phyloP scores from a whole-genome alignment of 805 yeast genomes.

The Candida schatavii region DNA sequence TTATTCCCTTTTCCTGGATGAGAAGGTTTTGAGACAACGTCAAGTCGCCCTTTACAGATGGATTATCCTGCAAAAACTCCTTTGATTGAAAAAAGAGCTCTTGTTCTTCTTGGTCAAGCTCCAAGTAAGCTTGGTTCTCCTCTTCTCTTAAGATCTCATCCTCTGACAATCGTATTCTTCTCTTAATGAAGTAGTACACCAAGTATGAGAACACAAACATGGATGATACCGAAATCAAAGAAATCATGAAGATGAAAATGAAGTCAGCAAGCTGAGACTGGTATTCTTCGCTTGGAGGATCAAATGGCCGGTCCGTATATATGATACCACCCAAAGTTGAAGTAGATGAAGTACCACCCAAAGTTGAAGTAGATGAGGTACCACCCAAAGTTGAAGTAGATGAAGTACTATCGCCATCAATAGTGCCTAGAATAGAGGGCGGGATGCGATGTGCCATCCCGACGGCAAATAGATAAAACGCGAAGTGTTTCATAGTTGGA shows the following conservation, averaged over 20 bases:
- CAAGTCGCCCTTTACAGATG: slow-evolving; percentile 41
- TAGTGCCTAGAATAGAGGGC: not conserved
- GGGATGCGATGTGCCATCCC: not conserved
- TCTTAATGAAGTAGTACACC: slow-evolving; percentile 8
- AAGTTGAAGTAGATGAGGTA: too few relatives aligned
- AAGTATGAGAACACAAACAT: slow-evolving; percentile 3
- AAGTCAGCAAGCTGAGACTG: not conserved
- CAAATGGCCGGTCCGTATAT: too few relatives aligned
- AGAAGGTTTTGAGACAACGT: slow-evolving; percentile 56
- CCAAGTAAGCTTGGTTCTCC: slow-evolving; percentile 53
- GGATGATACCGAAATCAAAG: not conserved
- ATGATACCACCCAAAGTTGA: too few relatives aligned
- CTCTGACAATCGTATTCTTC: slow-evolving; percentile 32
- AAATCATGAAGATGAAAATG: not conserved
- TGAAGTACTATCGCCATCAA: not conserved
- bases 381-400: too few relatives aligned
- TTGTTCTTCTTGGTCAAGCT: slow-evolving; percentile 65
- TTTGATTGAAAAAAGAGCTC: slow-evolving; percentile 66
- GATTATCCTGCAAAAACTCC: slow-evolving; percentile 38
- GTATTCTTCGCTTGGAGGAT: slow-evolving; percentile 1
- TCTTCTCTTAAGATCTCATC: slow-evolving; percentile 59
- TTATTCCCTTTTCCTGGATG: slow-evolving; percentile 83
- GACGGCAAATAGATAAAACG: not conserved
- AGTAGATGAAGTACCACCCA: too few relatives aligned
- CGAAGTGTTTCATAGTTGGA: too few relatives aligned